A percentile compares a stretch with the other conserved stretches of the same genome.
phyloP scores from a whole-genome alignment of 805 yeast species.

The Suhomyces sp. region DNA sequence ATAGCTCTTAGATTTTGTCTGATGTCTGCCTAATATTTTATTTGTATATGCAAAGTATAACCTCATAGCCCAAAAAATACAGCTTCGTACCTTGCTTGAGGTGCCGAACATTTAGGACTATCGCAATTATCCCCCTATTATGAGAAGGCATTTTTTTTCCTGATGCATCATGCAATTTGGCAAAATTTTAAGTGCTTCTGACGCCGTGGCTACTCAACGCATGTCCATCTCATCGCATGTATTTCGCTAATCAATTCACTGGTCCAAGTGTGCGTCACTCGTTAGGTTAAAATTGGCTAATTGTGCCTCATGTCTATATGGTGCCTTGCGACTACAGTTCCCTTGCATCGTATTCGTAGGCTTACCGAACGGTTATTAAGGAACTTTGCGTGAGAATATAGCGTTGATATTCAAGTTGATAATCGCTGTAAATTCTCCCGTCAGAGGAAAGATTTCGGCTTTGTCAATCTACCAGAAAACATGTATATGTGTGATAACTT shows the following conservation, averaged over 20 bases:
- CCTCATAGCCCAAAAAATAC: background rate
- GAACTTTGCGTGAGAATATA: background rate
- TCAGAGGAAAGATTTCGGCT: background rate
- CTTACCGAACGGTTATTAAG: background rate
- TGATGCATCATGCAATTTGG: background rate
- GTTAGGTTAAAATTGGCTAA: background rate
- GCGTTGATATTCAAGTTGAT: background rate
- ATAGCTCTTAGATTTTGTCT: background rate
- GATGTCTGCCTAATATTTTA: background rate
- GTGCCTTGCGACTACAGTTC: background rate
- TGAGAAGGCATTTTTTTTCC: background rate
- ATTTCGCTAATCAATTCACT: background rate
- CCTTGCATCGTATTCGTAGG: background rate
- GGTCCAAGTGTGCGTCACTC: background rate
- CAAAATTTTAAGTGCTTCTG: background rate
- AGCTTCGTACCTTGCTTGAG: conserved; percentile 2
- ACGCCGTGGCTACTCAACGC: background rate
- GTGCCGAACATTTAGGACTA: conserved; percentile 2
- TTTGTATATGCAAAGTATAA: background rate
- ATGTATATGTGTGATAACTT: background rate
- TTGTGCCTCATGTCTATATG: background rate
- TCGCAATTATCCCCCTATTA: background rate
- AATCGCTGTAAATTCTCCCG: background rate
- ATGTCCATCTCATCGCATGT: background rate
- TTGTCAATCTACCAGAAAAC: background rate